Percentiles rank a stretch among this genome's conserved stretches.
Evolutionary conservation across 306 rosid genomes (phyloP).

Genomic region (Quercus aquifolioides): DNA sequence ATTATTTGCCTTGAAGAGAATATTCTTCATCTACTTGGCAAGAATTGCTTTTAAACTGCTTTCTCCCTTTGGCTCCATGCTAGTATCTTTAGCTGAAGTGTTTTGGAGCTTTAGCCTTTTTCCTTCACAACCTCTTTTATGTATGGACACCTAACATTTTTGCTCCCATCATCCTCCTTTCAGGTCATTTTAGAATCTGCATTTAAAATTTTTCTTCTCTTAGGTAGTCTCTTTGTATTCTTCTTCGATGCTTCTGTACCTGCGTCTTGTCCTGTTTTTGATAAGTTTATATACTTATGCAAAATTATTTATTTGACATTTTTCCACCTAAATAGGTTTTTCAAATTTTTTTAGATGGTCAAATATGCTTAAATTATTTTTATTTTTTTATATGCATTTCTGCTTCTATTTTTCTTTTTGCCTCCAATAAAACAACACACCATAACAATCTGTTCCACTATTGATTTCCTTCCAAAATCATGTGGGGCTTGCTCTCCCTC

Average conservation of each 20-base stretch:
- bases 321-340: not conserved
- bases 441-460: not conserved
- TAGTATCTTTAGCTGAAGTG: too few species aligned
- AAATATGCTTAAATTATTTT: not conserved
- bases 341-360: not conserved
- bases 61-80: too few species aligned
- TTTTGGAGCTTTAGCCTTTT: too few species aligned
- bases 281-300: not conserved
- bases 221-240: not conserved
- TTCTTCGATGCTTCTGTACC: too few species aligned
- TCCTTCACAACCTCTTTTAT: too few species aligned
- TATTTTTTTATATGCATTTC: not conserved
- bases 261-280: not conserved
- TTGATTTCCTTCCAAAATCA: not conserved
- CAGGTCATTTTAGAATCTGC: too few species aligned
- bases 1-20: too few species aligned
- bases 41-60: too few species aligned
- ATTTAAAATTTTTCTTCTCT: not conserved
- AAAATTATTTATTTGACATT: not conserved
- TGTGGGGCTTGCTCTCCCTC: not conserved
- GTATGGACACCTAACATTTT: too few species aligned
- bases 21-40: too few species aligned
- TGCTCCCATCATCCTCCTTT: too few species aligned
- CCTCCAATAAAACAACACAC: not conserved
- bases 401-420: not conserved